Percentiles rank a stretch among this genome's conserved stretches.
Conservation (phyloP, 768 basidiomycete genomes). For the Tulasnella sp. region DNA sequence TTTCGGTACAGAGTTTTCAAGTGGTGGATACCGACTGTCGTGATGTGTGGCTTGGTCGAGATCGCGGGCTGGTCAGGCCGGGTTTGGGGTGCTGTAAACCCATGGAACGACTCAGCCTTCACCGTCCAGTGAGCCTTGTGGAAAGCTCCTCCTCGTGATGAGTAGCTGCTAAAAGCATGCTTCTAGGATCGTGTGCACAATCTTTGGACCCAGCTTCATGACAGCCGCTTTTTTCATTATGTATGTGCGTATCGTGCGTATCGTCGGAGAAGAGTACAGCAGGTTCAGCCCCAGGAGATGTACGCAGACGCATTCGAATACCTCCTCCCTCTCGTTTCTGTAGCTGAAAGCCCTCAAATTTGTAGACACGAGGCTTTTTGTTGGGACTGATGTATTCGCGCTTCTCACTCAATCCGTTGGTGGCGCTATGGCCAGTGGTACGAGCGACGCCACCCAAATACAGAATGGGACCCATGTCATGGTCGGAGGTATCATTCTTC, state of each 20-base stretch:
- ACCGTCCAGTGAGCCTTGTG: constrained; percentile 9
- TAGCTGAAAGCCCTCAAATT: no score
- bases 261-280: constrained; percentile 9
- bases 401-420: constrained; percentile 11
- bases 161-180: no score
- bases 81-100: constrained; percentile 8
- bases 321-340: background rate
- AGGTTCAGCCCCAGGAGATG: constrained; percentile 10
- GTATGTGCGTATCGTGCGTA: background rate
- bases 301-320: background rate
- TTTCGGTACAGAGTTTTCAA: no score
- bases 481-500: constrained; percentile 15
- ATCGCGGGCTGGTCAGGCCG: constrained; percentile 11
- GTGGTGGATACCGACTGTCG: constrained; percentile 12
- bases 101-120: background rate
- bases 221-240: constrained; percentile 9
- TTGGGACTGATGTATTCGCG: background rate
- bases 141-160: no score
- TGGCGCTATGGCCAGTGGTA: constrained; percentile 7
- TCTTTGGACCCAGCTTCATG: no score
- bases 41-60: constrained; percentile 11
- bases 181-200: no score
- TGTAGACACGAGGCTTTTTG: constrained; percentile 7
- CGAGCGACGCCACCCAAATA: background rate
- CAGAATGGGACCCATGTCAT: constrained; percentile 8